Percentiles rank a stretch among this genome's conserved stretches.
Conservation (phyloP, 805 yeast genomes). For the Maudiozyma turicensis region DNA sequence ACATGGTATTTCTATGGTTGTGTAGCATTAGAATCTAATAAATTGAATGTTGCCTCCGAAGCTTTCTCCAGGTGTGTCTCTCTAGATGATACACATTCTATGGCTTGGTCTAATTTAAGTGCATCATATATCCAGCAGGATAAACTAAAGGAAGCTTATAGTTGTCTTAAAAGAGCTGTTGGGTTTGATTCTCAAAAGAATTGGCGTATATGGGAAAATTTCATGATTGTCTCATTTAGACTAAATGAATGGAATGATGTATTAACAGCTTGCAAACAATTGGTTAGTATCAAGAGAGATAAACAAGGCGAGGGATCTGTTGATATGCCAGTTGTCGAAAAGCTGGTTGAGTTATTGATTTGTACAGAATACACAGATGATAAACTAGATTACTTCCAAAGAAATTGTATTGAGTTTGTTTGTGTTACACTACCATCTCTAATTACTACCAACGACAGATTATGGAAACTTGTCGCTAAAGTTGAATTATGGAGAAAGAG, state of each 20-base stretch:
- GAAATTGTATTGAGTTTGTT: constrained; percentile 59
- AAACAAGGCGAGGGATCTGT: constrained; percentile 52
- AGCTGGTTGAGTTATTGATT: constrained; percentile 55
- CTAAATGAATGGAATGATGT: constrained; percentile 86
- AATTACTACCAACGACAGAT: constrained; percentile 47
- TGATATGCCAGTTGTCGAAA: constrained; percentile 68
- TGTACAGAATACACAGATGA: constrained; percentile 39
- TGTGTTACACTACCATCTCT: constrained; percentile 59
- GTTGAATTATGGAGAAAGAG: constrained; percentile 79
- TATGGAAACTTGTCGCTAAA: constrained; percentile 77
- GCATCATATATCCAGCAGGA: constrained; percentile 59
- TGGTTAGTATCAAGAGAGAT: constrained; percentile 49
- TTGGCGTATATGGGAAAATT: constrained; percentile 90
- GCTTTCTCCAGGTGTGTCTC: constrained; percentile 89
- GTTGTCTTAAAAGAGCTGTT: constrained; percentile 74
- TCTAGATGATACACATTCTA: constrained; percentile 67
- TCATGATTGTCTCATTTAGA: constrained; percentile 68
- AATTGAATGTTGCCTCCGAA: constrained; percentile 73
- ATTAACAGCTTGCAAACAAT: constrained; percentile 56
- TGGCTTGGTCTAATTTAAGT: constrained; percentile 88
- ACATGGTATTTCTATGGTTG: constrained; percentile 94
- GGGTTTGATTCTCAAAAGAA: constrained; percentile 61
- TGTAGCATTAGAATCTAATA: constrained; percentile 63
- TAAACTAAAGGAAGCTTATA: constrained; percentile 69
- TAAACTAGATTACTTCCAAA: constrained; percentile 52